Evolutionary conservation across 768 basidiomycete species (phyloP).

Genomic region (Pholiota conissans): DNA sequence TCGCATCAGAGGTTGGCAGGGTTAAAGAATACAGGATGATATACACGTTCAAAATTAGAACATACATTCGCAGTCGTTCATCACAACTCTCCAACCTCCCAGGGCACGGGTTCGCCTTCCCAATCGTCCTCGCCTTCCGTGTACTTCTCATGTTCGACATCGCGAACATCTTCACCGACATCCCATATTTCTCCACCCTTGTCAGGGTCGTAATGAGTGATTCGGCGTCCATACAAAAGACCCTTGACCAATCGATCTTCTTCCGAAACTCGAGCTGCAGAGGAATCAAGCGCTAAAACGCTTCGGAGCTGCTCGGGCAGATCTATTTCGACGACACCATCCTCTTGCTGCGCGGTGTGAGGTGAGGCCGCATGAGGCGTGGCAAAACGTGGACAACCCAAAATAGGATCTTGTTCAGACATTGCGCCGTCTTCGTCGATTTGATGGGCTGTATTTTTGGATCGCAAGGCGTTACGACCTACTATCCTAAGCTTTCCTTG

Average conservation of each 20-base stretch:
- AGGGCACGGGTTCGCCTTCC: constrained; percentile 82
- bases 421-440: constrained; percentile 29
- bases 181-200: constrained; percentile 79
- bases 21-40: constrained; percentile 20
- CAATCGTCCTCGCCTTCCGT: constrained; percentile 61
- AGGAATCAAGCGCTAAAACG: constrained; percentile 61
- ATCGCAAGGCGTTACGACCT: constrained; percentile 23
- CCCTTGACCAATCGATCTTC: constrained; percentile 58
- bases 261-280: constrained; percentile 37
- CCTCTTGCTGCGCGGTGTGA: constrained; percentile 22
- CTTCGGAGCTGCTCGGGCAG: constrained; percentile 66
- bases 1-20: constrained; percentile 13
- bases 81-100: constrained; percentile 78
- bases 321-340: constrained; percentile 50
- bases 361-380: constrained; percentile 29
- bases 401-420: constrained; percentile 34
- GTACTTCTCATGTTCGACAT: constrained; percentile 24
- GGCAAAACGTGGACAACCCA: constrained; percentile 30
- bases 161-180: constrained; percentile 59
- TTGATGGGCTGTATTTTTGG: constrained; percentile 15
- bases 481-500: constrained; percentile 36
- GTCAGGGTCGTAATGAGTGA: constrained; percentile 55
- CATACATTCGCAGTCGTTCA: constrained; percentile 15
- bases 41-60: constrained; percentile 20
- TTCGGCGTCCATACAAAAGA: constrained; percentile 59